Evolutionary conservation across 495 filamentous ascomycete genomes (phyloP).

Genomic region (Rusavskia elegans): DNA sequence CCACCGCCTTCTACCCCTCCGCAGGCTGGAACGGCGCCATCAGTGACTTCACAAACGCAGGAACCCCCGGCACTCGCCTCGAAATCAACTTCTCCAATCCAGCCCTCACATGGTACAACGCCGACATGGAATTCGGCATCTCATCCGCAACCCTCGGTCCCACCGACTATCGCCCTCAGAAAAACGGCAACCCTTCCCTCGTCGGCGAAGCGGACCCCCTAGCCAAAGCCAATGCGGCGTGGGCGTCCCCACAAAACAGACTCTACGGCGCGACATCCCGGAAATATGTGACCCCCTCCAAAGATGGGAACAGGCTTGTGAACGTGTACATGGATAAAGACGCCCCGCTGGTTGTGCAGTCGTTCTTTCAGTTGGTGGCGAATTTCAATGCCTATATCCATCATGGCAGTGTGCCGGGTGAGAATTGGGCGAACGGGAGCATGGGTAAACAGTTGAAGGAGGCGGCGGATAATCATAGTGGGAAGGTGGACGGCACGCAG

Average conservation of each 20-base stretch:
- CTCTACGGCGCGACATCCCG: background rate
- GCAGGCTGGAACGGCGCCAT: constrained; percentile 5
- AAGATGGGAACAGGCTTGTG: background rate
- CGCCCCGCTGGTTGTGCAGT: constrained; percentile 1
- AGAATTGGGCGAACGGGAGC: background rate
- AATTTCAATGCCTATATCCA: constrained; percentile 7
- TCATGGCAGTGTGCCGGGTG: constrained; percentile 2
- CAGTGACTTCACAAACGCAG: background rate
- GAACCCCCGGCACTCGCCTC: background rate
- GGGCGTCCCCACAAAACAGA: background rate
- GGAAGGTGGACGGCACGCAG: background rate
- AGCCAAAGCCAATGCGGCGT: constrained; percentile 7
- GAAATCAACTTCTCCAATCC: constrained; percentile 4
- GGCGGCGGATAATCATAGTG: background rate
- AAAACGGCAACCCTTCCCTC: background rate
- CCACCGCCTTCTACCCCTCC: background rate
- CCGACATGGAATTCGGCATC: constrained; percentile 7
- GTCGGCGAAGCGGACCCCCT: constrained; percentile 6
- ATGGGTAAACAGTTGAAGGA: background rate
- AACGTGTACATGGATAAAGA: constrained; percentile 5
- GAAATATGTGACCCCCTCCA: background rate
- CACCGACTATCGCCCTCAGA: background rate
- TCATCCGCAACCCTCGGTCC: constrained; percentile 4
- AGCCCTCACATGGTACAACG: constrained; percentile 3
- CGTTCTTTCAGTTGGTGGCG: constrained; percentile 10